Conservation (phyloP, 257 asterid genomes). For the Hygrophila difformis region DNA sequence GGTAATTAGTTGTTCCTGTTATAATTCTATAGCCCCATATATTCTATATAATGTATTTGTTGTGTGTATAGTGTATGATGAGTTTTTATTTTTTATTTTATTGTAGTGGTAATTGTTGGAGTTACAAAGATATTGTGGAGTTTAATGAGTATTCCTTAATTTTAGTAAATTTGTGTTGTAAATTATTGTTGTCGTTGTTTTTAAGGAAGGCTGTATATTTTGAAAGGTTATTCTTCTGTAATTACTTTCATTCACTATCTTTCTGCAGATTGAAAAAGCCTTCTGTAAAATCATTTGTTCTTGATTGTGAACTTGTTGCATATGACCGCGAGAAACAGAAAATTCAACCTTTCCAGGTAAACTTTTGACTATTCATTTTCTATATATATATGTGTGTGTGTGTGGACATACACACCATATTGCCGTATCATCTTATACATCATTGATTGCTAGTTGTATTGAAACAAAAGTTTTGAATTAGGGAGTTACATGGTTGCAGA, state of each 20-base stretch:
- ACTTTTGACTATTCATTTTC: conserved; percentile 10
- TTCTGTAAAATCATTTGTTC: conserved; percentile 75
- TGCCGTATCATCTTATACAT: too few species aligned
- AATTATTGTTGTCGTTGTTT: too few species aligned
- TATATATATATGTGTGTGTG: conserved; percentile 1
- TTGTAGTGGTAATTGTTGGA: too few species aligned
- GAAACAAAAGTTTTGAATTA: not conserved
- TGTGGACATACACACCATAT: too few species aligned
- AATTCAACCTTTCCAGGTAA: conserved; percentile 90
- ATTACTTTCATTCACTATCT: conserved; percentile 13
- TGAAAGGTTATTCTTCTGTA: conserved; percentile 8
- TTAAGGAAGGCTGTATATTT: conserved; percentile 2
- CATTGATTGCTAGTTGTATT: conserved; percentile 3
- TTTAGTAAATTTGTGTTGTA: too few species aligned
- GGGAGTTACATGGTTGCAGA: conserved; percentile 9
- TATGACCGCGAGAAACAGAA: conserved; percentile 83
- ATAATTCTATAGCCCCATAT: too few species aligned
- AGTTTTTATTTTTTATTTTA: too few species aligned
- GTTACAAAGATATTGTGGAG: too few species aligned
- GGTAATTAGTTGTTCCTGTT: too few species aligned
- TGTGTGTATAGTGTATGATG: too few species aligned
- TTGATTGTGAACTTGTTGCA: conserved; percentile 96
- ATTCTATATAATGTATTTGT: too few species aligned
- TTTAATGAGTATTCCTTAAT: too few species aligned
- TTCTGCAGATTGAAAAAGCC: conserved; percentile 67